Evolutionary conservation across 805 yeast species (phyloP).

Genomic region (Kazachstania viticola): DNA sequence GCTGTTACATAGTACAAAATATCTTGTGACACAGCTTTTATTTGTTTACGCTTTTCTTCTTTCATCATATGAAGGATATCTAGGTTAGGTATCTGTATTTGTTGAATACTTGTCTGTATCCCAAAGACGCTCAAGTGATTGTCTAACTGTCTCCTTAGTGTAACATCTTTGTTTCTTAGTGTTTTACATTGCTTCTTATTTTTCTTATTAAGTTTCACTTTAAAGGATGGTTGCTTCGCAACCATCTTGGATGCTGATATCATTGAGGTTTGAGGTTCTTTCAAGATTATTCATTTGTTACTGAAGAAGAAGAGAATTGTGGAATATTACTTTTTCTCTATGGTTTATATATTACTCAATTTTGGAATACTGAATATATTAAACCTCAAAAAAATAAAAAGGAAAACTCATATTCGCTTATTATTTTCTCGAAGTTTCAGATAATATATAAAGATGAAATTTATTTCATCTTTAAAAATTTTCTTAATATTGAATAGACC

Average conservation of each 20-base stretch:
- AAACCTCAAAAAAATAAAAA: neutral
- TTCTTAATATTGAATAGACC: neutral
- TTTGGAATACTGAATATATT: neutral
- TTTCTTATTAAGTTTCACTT: conserved; percentile 6
- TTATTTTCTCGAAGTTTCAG: neutral
- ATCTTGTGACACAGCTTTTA: neutral
- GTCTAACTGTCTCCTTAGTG: neutral
- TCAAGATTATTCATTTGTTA: too few relatives aligned
- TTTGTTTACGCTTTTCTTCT: neutral
- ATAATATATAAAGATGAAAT: neutral
- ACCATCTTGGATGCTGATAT: too few relatives aligned
- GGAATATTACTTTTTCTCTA: too few relatives aligned
- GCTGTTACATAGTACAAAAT: neutral
- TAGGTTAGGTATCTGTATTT: neutral
- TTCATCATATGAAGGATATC: neutral
- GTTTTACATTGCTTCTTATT: neutral
- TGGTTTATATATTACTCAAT: too few relatives aligned
- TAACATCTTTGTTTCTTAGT: neutral
- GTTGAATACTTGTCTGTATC: too few relatives aligned
- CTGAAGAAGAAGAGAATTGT: too few relatives aligned
- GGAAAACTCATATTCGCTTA: neutral
- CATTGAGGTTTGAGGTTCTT: too few relatives aligned
- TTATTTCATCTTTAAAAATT: neutral
- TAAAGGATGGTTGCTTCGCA: conserved; percentile 9
- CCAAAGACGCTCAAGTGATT: too few relatives aligned